A percentile compares a stretch with the other conserved stretches of the same genome.
Conservation (phyloP, 306 rosid species). For the Abrus precatorius region DNA sequence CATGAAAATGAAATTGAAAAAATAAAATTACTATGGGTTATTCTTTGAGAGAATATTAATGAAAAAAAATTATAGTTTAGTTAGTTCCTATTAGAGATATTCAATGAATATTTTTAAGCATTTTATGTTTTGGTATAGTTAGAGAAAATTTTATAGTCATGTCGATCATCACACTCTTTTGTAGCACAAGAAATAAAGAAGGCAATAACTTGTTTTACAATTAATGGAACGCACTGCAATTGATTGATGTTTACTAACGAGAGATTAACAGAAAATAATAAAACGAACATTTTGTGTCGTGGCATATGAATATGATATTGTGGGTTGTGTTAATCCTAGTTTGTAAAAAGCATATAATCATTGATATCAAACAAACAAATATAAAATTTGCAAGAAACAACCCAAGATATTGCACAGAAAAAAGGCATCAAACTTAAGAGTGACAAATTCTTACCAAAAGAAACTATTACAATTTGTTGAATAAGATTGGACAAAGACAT, state of each 20-base stretch:
- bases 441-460: slow-evolving; percentile 18
- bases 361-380: slow-evolving; percentile 22
- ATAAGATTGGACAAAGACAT: slow-evolving; percentile 46
- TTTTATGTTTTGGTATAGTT: too few species aligned
- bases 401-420: neutral
- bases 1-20: neutral
- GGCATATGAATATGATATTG: neutral
- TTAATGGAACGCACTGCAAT: neutral
- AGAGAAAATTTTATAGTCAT: neutral
- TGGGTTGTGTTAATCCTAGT: slow-evolving; percentile 1
- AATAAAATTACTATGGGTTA: neutral
- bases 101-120: too few species aligned
- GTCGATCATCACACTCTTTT: neutral
- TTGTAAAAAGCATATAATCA: slow-evolving; percentile 8
- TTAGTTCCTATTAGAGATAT: too few species aligned
- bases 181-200: neutral
- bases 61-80: too few species aligned
- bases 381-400: slow-evolving; percentile 1
- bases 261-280: neutral
- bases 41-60: neutral
- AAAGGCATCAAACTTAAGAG: slow-evolving; percentile 1
- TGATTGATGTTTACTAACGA: slow-evolving; percentile 29
- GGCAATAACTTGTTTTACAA: slow-evolving; percentile 8
- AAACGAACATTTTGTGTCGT: neutral
- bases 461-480: neutral